phyloP scores from a whole-genome alignment of 352 stramenopile genomes.

The Globisporangium mamillatum region DNA sequence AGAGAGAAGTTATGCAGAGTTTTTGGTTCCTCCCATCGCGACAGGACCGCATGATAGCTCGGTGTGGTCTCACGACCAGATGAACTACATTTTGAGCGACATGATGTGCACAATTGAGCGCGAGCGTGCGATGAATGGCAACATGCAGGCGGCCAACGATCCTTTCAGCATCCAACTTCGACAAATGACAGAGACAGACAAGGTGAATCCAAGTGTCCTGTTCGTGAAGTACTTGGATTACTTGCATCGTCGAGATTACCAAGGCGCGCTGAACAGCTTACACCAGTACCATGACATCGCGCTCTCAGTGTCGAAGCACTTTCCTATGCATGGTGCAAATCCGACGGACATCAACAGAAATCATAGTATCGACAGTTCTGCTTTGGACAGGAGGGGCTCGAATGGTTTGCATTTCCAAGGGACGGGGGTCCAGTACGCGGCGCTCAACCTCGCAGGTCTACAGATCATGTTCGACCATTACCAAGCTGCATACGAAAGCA shows the following conservation, averaged over 20 bases:
- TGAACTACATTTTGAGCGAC: conserved; percentile 58
- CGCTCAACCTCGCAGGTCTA: conserved; percentile 86
- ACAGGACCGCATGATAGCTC: conserved; percentile 26
- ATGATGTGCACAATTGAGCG: conserved; percentile 27
- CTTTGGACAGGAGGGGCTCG: conserved; percentile 11
- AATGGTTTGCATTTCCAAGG: conserved; percentile 49
- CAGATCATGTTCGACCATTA: conserved; percentile 87
- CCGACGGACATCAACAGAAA: neutral
- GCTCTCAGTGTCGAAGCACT: conserved; percentile 41
- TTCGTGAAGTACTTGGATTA: conserved; percentile 89
- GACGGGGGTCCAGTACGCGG: conserved; percentile 86
- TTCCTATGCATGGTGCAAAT: neutral
- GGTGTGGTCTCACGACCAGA: conserved; percentile 55
- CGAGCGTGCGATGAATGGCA: conserved; percentile 12
- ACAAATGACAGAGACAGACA: conserved; percentile 11
- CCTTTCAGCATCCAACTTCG: conserved; percentile 2
- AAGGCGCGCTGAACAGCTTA: conserved; percentile 85
- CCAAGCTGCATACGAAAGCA: conserved; percentile 72
- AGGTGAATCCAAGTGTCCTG: conserved; percentile 47
- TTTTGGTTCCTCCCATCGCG: conserved; percentile 3
- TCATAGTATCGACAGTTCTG: neutral
- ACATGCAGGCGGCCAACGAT: neutral
- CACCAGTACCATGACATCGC: conserved; percentile 93
- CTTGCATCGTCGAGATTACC: conserved; percentile 79
- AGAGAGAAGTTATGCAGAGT: neutral